These are phyloP conservation scores for Coemansia furcata DNA, from an alignment of 192 early-diverging fungal species.

Conservation along the genomic window DNA sequence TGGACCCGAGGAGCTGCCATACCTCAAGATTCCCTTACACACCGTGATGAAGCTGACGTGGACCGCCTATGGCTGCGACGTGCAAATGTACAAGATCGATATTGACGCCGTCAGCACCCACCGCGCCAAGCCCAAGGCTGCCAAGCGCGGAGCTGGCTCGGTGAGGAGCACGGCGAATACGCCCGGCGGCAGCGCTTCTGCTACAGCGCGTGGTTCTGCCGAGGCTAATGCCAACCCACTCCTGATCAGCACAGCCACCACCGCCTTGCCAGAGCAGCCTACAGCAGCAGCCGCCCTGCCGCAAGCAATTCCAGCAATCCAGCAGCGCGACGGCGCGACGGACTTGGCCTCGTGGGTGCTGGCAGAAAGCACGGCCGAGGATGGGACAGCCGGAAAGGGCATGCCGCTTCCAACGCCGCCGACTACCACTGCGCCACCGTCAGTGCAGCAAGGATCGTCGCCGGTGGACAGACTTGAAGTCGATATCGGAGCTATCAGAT, in stretches of 20 bases:
- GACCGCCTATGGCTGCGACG: constrained; percentile 93
- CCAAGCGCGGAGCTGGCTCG: constrained; percentile 20
- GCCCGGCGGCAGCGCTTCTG: constrained; percentile 7
- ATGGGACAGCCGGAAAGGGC: background rate
- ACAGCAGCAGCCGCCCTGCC: background rate
- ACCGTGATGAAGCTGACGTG: constrained; percentile 96
- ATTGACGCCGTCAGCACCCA: constrained; percentile 99
- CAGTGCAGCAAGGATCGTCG: constrained; percentile 10
- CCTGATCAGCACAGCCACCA: background rate
- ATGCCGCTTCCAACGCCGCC: constrained; percentile 23
- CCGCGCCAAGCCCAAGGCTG: constrained; percentile 66
- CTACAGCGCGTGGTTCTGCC: background rate
- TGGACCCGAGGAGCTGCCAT: constrained; percentile 92
- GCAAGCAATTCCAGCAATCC: constrained; percentile 12
- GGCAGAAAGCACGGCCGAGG: background rate
- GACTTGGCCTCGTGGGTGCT: background rate
- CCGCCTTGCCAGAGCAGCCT: background rate
- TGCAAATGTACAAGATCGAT: constrained; percentile 90
- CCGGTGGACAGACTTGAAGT: background rate
- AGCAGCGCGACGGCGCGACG: constrained; percentile 4
- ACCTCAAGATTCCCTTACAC: constrained; percentile 98
- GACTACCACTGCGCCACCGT: constrained; percentile 16
- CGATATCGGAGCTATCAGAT: constrained; percentile 3
- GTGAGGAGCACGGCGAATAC: constrained; percentile 15
- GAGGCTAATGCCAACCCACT: background rate